Conservation (phyloP, 495 filamentous ascomycete genomes). For the Daldinia concentrica region DNA sequence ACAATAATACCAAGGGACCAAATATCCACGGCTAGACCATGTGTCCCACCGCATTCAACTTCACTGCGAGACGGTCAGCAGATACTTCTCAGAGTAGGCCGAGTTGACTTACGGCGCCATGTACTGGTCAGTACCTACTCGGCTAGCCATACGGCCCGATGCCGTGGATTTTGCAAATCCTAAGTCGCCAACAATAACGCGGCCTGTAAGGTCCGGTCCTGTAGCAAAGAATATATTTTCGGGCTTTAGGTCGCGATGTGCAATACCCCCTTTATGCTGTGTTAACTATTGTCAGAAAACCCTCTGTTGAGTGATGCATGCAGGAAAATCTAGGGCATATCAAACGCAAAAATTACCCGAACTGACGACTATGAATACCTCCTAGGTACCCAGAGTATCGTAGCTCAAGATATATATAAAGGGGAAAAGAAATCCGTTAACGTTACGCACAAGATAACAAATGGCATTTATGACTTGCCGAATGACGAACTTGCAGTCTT, state of each 20-base stretch:
- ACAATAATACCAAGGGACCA: conserved; percentile 51
- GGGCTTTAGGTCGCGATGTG: conserved; percentile 93
- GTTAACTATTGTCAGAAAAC: neutral
- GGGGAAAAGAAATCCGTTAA: neutral
- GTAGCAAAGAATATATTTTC: conserved; percentile 88
- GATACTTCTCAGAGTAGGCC: no score
- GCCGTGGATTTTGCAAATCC: conserved; percentile 64
- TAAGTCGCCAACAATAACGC: conserved; percentile 79
- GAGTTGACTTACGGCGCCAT: conserved; percentile 71
- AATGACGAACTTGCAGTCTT: conserved; percentile 83
- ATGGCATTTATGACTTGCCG: conserved; percentile 81
- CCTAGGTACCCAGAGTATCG: neutral
- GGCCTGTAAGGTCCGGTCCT: conserved; percentile 58
- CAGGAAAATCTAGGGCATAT: neutral
- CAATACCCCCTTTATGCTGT: conserved; percentile 75
- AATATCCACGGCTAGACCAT: conserved; percentile 51
- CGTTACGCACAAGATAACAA: conserved; percentile 64
- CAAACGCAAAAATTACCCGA: neutral
- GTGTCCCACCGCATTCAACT: conserved; percentile 26
- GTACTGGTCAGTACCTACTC: conserved; percentile 72
- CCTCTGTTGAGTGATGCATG: neutral
- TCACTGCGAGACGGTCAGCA: conserved; percentile 37
- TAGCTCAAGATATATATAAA: neutral
- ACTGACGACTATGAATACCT: neutral
- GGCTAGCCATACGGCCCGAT: conserved; percentile 65